These are phyloP conservation scores for Claviceps pazoutovae DNA, from an alignment of 2,329 filamentous ascomycete species.

Conservation along the genomic window DNA sequence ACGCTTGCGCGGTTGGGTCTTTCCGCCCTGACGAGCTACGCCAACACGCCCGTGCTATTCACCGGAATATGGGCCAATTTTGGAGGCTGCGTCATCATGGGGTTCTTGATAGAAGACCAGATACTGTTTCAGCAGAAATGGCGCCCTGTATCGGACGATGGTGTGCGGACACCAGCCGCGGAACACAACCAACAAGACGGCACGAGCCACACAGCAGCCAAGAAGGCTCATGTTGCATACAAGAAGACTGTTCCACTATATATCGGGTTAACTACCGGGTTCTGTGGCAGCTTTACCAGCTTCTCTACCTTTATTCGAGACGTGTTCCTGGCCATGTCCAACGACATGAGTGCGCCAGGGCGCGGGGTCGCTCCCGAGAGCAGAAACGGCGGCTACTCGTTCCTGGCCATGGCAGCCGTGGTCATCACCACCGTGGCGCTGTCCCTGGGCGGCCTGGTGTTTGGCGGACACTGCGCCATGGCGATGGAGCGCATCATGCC, in stretches of 20 bases:
- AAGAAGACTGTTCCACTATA: constrained; percentile 87
- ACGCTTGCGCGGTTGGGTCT: constrained; percentile 73
- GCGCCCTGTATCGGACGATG: constrained; percentile 32
- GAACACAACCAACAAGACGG: constrained; percentile 25
- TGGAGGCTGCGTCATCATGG: constrained; percentile 66
- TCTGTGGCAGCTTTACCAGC: constrained; percentile 80
- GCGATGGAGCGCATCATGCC: constrained; percentile 44
- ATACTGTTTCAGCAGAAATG: constrained; percentile 59
- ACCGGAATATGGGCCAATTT: constrained; percentile 81
- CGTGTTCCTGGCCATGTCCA: constrained; percentile 63
- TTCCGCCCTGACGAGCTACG: constrained; percentile 66
- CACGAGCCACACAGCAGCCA: constrained; percentile 29
- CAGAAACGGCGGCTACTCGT: constrained; percentile 63
- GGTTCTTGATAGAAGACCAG: constrained; percentile 69
- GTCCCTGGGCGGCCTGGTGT: constrained; percentile 52
- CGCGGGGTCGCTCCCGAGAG: constrained; percentile 22
- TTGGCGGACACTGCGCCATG: constrained; percentile 64
- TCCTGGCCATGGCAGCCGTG: constrained; percentile 68
- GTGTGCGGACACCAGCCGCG: constrained; percentile 16
- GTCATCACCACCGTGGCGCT: constrained; percentile 58
- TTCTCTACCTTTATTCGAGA: constrained; percentile 81
- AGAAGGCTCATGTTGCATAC: constrained; percentile 43
- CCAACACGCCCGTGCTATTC: constrained; percentile 60
- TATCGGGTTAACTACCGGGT: constrained; percentile 72
- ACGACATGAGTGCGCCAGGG: constrained; percentile 41